Evolutionary conservation across 2,329 filamentous ascomycete species (phyloP).

Genomic region (Diaporthe australafricana): DNA sequence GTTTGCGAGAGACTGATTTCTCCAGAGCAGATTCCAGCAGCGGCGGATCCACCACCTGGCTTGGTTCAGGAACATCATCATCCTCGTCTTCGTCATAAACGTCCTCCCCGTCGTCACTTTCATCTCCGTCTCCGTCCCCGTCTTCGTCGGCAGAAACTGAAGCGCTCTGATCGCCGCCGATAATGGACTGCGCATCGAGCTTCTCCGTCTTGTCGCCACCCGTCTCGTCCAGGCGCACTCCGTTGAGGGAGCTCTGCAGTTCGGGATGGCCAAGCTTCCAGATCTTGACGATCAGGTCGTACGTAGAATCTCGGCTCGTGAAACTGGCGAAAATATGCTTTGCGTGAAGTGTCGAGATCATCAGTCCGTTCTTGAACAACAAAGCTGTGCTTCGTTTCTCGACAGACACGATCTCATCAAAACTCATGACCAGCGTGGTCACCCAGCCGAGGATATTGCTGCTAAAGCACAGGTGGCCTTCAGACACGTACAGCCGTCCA

Average conservation of each 20-base stretch:
- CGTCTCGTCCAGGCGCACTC: slow-evolving; percentile 82
- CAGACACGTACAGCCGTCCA: slow-evolving; percentile 93
- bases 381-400: slow-evolving; percentile 97
- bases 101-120: slow-evolving; percentile 83
- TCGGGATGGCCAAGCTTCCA: slow-evolving; percentile 98
- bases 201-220: slow-evolving; percentile 95
- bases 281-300: slow-evolving; percentile 96
- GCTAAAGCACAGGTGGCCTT: slow-evolving; percentile 97
- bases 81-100: slow-evolving; percentile 83
- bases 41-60: slow-evolving; percentile 53
- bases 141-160: slow-evolving; percentile 65
- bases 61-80: slow-evolving; percentile 62
- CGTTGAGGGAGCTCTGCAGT: slow-evolving; percentile 90
- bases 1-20: slow-evolving; percentile 76
- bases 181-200: slow-evolving; percentile 64
- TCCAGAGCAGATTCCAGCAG: slow-evolving; percentile 68
- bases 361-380: slow-evolving; percentile 96
- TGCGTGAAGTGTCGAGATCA: slow-evolving; percentile 94
- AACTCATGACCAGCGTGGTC: slow-evolving; percentile 96
- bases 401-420: slow-evolving; percentile 96
- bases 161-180: slow-evolving; percentile 61
- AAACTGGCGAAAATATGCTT: slow-evolving; percentile 97
- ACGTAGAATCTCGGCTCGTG: slow-evolving; percentile 93
- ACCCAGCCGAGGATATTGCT: slow-evolving; percentile 99
- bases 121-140: slow-evolving; percentile 71